phyloP scores from a whole-genome alignment of 108 stramenopile genomes.

The Skeletonema costatum region DNA sequence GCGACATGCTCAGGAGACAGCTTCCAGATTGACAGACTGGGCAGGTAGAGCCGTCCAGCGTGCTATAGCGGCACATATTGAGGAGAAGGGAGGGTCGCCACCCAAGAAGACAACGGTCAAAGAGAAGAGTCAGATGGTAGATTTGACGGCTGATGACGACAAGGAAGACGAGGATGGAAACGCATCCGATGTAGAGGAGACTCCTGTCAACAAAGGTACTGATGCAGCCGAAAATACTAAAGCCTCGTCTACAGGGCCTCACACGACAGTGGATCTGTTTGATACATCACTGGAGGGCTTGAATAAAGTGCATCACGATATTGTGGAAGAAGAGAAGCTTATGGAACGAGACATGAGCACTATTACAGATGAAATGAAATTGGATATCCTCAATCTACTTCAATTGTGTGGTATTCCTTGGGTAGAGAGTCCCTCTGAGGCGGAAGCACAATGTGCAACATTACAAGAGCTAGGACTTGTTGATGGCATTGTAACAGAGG shows the following conservation, averaged over 20 bases:
- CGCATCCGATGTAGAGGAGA: not conserved
- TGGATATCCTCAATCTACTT: constrained; percentile 88
- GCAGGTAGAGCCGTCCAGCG: constrained; percentile 90
- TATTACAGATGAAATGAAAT: constrained; percentile 94
- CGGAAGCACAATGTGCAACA: constrained; percentile 95
- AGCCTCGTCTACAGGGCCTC: not conserved
- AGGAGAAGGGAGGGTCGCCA: constrained; percentile 34
- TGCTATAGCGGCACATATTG: constrained; percentile 75
- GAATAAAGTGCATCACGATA: constrained; percentile 26
- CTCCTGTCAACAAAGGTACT: not conserved
- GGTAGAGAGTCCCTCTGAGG: constrained; percentile 96
- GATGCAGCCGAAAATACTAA: constrained; percentile 7
- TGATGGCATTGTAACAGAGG: constrained; percentile 98
- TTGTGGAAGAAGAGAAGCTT: constrained; percentile 54
- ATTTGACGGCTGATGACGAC: constrained; percentile 16
- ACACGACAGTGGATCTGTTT: constrained; percentile 15
- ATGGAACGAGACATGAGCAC: constrained; percentile 80
- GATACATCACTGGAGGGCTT: constrained; percentile 52
- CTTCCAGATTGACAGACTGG: constrained; percentile 87
- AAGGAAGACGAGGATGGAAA: not conserved
- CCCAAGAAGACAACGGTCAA: constrained; percentile 8
- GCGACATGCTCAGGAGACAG: constrained; percentile 81
- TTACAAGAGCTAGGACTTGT: constrained; percentile 90
- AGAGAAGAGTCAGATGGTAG: constrained; percentile 6
- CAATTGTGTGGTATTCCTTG: constrained; percentile 95